Evolutionary conservation across 163 green algal species (phyloP).

Genomic region (Dunaliella salina): DNA sequence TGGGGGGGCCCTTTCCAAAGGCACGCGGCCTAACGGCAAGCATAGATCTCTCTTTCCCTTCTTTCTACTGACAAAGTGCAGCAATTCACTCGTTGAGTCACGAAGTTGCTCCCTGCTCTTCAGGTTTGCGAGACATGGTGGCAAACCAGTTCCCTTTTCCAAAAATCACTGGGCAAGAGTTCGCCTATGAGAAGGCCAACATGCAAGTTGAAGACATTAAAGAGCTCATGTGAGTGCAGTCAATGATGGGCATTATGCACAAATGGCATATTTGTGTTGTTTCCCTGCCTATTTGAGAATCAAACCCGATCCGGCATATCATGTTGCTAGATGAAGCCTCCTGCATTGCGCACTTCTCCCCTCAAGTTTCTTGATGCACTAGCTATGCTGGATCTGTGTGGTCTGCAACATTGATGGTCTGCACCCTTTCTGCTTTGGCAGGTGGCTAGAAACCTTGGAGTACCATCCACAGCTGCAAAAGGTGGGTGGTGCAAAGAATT

Average conservation of each 20-base stretch:
- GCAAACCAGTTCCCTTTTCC: too few relatives aligned
- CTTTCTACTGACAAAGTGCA: too few relatives aligned
- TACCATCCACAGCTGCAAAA: neutral
- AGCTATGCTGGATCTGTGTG: neutral
- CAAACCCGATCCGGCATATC: neutral
- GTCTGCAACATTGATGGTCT: neutral
- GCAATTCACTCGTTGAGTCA: too few relatives aligned
- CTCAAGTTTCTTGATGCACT: neutral
- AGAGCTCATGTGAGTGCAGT: neutral
- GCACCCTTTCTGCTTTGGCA: neutral
- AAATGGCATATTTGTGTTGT: neutral
- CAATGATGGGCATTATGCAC: neutral
- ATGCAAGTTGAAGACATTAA: neutral
- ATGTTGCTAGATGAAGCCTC: neutral
- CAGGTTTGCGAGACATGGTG: too few relatives aligned
- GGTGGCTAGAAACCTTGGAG: neutral
- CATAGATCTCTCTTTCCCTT: too few relatives aligned
- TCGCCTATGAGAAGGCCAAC: neutral
- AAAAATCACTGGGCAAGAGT: neutral
- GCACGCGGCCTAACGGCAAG: too few relatives aligned
- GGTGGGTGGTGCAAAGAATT: neutral
- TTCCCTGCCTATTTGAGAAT: too few relatives aligned
- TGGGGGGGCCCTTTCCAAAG: too few relatives aligned
- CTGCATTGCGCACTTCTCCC: neutral
- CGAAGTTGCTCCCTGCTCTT: too few relatives aligned